Evolutionary conservation across 2,329 filamentous ascomycete species (phyloP), one percentile per base, ranked within the genome.

Genomic region (Neophaeococcomyces aloes): DNA sequence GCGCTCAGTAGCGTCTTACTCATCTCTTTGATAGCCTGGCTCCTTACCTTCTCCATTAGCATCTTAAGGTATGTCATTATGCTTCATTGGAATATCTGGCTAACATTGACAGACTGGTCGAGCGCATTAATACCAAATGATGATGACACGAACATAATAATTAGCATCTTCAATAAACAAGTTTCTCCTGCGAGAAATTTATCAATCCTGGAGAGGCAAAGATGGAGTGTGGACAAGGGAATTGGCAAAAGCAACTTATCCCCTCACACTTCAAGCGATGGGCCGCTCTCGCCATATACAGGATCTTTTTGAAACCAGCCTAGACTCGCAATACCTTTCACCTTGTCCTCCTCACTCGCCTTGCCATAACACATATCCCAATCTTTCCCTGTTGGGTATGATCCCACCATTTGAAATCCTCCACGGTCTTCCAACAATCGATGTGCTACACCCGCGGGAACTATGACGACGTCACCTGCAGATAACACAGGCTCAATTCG

Each of bases 11-110:
- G 76, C 6, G 83, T 94, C 42, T 72, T 94, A 54, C 68, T 94
- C 40, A 71, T 94, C 46, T 86, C 85, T 7, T 70, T 95, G 46
- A 71, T 93, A 48, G 81, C 86, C n/a, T 96, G 89, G 89, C 75
- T 89, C 48, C 73, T 83, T 61, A 95, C 86, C 17, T 94, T 96
- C 65, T 78, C 82, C 38, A 81, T 95, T 46, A 94, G 86, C 63
- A 78, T 87, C 47, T 81, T 87, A 58, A 75, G 83, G 71, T 74
- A 63, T 48, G 61, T 39, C 3, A 19, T 13, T 17, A 25, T 37
- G 34, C 23, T 7, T 42, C n/a, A 19, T n/a, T 7, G n/a, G n/a
- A 19, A 19, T 10, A 19, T n/a, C 14, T 32, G 18, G n/a, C 60
- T 66, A 49, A 67, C 46, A 25, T 31, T 35, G 7, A 38, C 45